A percentile compares a stretch with the other conserved stretches of the same genome.
These are phyloP conservation scores for Geranium brycei DNA, from an alignment of 345 rosid genomes.

Conservation along the genomic window DNA sequence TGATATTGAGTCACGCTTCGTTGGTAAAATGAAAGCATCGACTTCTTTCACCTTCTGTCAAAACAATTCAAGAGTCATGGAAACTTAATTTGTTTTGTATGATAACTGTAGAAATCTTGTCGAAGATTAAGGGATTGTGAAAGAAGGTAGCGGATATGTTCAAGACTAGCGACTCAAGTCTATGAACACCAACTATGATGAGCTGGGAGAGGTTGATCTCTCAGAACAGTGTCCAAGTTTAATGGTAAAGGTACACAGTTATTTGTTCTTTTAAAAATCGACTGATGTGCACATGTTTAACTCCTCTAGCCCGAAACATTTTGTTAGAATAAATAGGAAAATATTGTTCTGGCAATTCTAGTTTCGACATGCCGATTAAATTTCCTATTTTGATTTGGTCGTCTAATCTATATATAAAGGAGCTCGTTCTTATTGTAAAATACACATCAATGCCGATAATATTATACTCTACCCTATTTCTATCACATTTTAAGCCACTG, in stretches of 20 bases:
- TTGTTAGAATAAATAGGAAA: too few relatives aligned
- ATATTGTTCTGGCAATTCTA: too few relatives aligned
- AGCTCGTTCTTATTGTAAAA: too few relatives aligned
- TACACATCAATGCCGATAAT: too few relatives aligned
- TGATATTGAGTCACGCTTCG: conserved; percentile 28
- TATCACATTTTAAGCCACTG: too few relatives aligned
- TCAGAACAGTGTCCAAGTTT: conserved; percentile 25
- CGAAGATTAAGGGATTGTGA: conserved; percentile 47
- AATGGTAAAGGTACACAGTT: too few relatives aligned
- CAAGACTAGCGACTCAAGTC: conserved; percentile 28
- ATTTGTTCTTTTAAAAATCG: conserved; percentile 44
- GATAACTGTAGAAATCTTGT: conserved; percentile 31
- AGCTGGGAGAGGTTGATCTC: conserved; percentile 22
- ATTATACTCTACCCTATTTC: too few relatives aligned
- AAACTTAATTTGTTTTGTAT: conserved; percentile 69
- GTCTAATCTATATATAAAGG: too few relatives aligned
- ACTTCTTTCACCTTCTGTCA: conserved; percentile 40
- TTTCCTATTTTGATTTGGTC: too few relatives aligned
- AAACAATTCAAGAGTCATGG: conserved; percentile 32
- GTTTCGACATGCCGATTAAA: too few relatives aligned
- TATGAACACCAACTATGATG: conserved; percentile 20
- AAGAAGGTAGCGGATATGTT: conserved; percentile 54
- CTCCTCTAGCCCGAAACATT: too few relatives aligned
- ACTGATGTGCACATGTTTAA: conserved; percentile 54
- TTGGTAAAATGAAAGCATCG: conserved; percentile 61